A percentile compares a stretch with the other conserved stretches of the same genome.
Evolutionary conservation across 2,329 filamentous ascomycete species (phyloP).

Genomic region (Scopulariopsis brevicaulis): DNA sequence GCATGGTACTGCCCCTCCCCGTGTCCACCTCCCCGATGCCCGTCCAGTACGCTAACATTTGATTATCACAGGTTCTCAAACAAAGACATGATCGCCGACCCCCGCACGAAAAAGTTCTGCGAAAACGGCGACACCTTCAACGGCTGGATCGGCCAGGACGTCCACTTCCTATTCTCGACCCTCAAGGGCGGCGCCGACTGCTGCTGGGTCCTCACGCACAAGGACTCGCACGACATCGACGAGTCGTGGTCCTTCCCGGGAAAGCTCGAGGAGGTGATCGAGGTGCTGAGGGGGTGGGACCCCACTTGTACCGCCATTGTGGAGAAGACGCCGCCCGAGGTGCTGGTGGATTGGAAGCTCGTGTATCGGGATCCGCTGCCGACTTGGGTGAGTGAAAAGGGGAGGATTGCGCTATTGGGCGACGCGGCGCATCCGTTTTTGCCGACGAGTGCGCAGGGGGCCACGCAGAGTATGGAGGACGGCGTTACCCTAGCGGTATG

Average conservation of each 20-base stretch:
- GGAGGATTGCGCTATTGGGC: conserved; percentile 24
- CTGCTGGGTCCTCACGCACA: conserved; percentile 47
- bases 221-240: conserved; percentile 39
- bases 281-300: conserved; percentile 40
- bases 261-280: conserved; percentile 37
- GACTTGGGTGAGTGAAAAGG: conserved; percentile 22
- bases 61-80: conserved; percentile 24
- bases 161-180: conserved; percentile 44
- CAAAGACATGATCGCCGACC: conserved; percentile 37
- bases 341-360: conserved; percentile 36
- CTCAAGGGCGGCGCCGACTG: conserved; percentile 44
- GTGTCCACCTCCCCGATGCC: not conserved
- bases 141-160: conserved; percentile 45
- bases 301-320: conserved; percentile 20
- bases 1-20: conserved; percentile 28
- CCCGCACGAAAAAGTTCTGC: conserved; percentile 40
- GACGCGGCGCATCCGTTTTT: conserved; percentile 28
- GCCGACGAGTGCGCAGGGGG: conserved; percentile 26
- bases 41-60: not conserved
- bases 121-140: conserved; percentile 42
- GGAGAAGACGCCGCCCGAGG: conserved; percentile 25
- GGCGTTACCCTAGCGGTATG: conserved; percentile 24
- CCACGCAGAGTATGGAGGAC: conserved; percentile 28
- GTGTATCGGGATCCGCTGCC: conserved; percentile 36
- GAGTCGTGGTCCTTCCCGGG: conserved; percentile 44